These are phyloP conservation scores for Mycena crocata DNA, from an alignment of 768 basidiomycete genomes.

Conservation along the genomic window DNA sequence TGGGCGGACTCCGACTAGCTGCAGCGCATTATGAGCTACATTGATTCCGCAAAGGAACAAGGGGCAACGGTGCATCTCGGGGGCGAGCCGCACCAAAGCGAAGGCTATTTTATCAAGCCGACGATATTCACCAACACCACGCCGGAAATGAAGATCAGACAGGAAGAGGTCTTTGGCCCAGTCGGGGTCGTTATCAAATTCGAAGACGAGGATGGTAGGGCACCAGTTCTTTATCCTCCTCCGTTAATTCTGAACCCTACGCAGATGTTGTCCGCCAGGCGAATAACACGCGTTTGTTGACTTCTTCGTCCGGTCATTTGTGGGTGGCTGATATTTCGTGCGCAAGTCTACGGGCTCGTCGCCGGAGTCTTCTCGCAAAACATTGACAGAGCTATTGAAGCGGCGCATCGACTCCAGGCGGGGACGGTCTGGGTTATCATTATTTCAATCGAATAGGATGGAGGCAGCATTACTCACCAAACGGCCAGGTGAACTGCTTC, in stretches of 20 bases:
- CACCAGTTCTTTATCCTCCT: background rate
- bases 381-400: conserved; percentile 55
- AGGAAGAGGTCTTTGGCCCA: conserved; percentile 77
- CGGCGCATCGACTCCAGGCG: conserved; percentile 69
- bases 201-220: conserved; percentile 55
- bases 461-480: background rate
- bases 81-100: conserved; percentile 61
- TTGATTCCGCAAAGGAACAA: conserved; percentile 66
- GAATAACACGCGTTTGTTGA: conserved; percentile 53
- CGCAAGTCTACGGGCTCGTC: conserved; percentile 57
- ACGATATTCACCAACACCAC: conserved; percentile 72
- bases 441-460: background rate
- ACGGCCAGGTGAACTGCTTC: conserved; percentile 49
- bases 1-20: background rate
- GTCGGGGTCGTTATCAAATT: conserved; percentile 74
- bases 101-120: conserved; percentile 72
- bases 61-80: conserved; percentile 72
- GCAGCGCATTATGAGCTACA: conserved; percentile 71
- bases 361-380: conserved; percentile 64
- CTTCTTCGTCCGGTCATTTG: background rate
- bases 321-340: background rate
- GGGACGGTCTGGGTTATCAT: conserved; percentile 69
- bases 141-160: conserved; percentile 67
- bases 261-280: conserved; percentile 49
- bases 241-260: background rate